A percentile compares a stretch with the other conserved stretches of the same genome.
Conservation (phyloP, 306 rosid species). For the Cucurbita argyrosperma region DNA sequence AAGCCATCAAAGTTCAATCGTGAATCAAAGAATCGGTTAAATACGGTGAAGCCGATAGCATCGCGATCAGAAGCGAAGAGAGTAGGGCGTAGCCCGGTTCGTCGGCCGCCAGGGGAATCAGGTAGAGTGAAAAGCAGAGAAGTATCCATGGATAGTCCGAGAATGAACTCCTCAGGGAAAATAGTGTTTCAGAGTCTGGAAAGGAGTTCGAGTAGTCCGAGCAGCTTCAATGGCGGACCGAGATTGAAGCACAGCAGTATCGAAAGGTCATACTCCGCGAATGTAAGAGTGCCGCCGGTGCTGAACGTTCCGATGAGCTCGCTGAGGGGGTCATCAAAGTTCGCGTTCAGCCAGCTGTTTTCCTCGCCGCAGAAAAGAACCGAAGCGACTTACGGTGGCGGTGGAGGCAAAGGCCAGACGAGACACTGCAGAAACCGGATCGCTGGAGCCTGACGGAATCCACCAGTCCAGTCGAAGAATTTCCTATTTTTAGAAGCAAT, state of each 20-base stretch:
- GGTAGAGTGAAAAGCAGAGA: conserved; percentile 44
- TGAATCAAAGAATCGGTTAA: conserved; percentile 23
- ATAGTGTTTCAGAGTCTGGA: conserved; percentile 84
- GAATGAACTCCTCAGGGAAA: conserved; percentile 91
- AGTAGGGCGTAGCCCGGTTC: conserved; percentile 50
- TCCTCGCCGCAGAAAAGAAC: conserved; percentile 63
- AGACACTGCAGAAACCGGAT: conserved; percentile 27
- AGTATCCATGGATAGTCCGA: conserved; percentile 78
- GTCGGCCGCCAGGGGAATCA: conserved; percentile 17
- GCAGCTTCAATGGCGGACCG: conserved; percentile 89
- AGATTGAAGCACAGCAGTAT: conserved; percentile 66
- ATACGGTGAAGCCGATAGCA: conserved; percentile 32
- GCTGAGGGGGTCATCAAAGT: conserved; percentile 55
- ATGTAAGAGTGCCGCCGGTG: conserved; percentile 87
- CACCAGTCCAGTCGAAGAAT: background rate
- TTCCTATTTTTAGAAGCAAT: background rate
- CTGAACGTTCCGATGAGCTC: conserved; percentile 89
- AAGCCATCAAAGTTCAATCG: conserved; percentile 19
- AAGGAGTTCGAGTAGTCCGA: conserved; percentile 88
- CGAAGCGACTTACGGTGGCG: conserved; percentile 8
- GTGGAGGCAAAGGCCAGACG: conserved; percentile 12
- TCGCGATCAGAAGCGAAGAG: conserved; percentile 19
- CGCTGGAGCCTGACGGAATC: conserved; percentile 25
- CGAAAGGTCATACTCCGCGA: conserved; percentile 88
- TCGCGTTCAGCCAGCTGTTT: conserved; percentile 79